Evolutionary conservation across 805 yeast genomes (phyloP), one percentile per base, ranked within the genome.

Genomic region (Osmozyma mogii): DNA sequence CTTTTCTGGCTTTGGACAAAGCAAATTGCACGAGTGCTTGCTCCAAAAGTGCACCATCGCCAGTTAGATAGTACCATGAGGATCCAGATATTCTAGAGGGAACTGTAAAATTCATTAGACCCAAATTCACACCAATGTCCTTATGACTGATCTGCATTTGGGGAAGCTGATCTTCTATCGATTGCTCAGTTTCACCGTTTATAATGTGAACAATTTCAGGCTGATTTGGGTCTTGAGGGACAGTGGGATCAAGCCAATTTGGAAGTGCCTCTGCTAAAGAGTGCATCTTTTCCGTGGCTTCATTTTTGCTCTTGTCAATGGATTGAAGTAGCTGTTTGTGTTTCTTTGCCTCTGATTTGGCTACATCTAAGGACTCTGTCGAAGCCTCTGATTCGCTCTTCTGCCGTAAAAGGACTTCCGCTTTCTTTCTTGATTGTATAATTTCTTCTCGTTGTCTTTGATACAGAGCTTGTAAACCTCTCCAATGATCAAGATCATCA

Each of bases 1-100:
- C 49, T 26, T 56, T 44, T 25, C 84, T 60, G 3, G 96, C 95
- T 31, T 64, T 54, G 19, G 70, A 60, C 29, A 89, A 52, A 0
- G 94, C 80, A 50, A 78, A 87, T 41, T 84, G 89, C 1, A 87
- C 72, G 24, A 92, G 61, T 0, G 98, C 98, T 48, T 82, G 94
- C 48, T 92, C 98, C 28, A 92, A 56, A 20, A 78, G 58, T 0
- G 96, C 96, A 12, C 92, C 96, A 38, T 81, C 94, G 12, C 84
- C 84, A 1, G 79, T 36, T 5, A 92, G 56, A 45, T 84, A 92
- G 50, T 87, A 88, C 81, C 94, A 87, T 2, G 95, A 84, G n/a
- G 72, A 54, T 0, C 96, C 96, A 5, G 92, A 71, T 1, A 84
- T 72, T 18, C 69, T 63, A 0, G 96, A 62, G 0, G 95, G 96